Base-by-base conservation (phyloP, 176 grass and related monocot genomes). In the Ensete ventricosum region DNA sequence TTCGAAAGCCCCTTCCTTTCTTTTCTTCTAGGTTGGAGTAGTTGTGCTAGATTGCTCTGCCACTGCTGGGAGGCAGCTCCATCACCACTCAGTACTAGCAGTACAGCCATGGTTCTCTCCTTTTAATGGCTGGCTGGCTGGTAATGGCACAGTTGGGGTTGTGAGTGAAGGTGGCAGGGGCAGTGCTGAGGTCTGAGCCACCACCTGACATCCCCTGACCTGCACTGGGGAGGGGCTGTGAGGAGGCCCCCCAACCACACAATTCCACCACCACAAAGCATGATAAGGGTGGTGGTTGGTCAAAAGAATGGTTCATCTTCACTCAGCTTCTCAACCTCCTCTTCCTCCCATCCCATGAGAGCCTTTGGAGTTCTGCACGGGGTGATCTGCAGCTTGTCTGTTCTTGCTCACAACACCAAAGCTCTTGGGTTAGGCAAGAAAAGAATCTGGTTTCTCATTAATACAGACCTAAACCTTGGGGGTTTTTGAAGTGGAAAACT, bases 161-260 rank as follows among this genome's bases (percentile, higher is more conserved):
- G 34, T 43, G 43, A 60, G 57, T 60, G 55, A 16, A 4, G 55
- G 55, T 57, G 55, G 55, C 17, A 43, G 16, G 55, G 66, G 2
- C 66, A 69, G 19, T 19, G 9, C 29, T 16, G 48, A 21, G 67
- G 73, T 54, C 52, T 75, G 34, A 20, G 71, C 17, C 73, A 75
- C 50, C 73, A 59, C 60, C 75, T 77, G 75, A 77, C 75, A 77
- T 64, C 21, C 62, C 49, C 58, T 53, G 34, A 26, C 8, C 53
- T 12, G 53, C 50, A 22, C 57, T 76, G 57, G 48, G 58, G 58
- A 27, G 58, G 58, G 65, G 75, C 74, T 25, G 53, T 65, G 43
- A 48, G 24, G 57, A 60, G 57, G 57, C 16, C 67, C 24, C 67
- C 67, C 34, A 50, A 34, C 17, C 67, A 50, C 67, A 70, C 43